These are phyloP conservation scores for Lodderomyces pseudojiufengensis DNA, from an alignment of 1,139 yeast genomes.

Conservation along the genomic window DNA sequence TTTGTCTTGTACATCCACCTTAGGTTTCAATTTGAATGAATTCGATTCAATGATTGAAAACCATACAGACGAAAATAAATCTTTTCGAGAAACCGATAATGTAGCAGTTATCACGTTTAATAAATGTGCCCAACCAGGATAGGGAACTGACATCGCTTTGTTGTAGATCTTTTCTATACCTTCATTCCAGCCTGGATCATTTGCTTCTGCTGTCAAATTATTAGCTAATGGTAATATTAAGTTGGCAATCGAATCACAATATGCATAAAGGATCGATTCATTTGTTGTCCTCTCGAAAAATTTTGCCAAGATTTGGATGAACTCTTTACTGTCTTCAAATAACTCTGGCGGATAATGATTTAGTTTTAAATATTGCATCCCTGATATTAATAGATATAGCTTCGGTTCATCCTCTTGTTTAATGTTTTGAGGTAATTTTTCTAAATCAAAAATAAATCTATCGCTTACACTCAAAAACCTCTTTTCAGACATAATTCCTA, in stretches of 20 bases:
- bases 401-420: constrained; percentile 63
- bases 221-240: constrained; percentile 82
- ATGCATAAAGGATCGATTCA: constrained; percentile 65
- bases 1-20: constrained; percentile 52
- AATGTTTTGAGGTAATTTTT: constrained; percentile 61
- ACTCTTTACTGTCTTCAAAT: constrained; percentile 91
- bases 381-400: constrained; percentile 74
- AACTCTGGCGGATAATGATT: constrained; percentile 83
- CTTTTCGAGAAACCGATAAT: constrained; percentile 77
- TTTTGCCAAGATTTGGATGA: constrained; percentile 77
- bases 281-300: constrained; percentile 69
- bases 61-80: constrained; percentile 77
- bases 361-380: constrained; percentile 81
- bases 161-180: constrained; percentile 64
- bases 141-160: constrained; percentile 30
- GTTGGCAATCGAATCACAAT: constrained; percentile 77
- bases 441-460: constrained; percentile 88
- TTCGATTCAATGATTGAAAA: constrained; percentile 57
- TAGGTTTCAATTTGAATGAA: constrained; percentile 33
- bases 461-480: constrained; percentile 87
- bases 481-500: constrained; percentile 87
- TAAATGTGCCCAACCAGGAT: constrained; percentile 65
- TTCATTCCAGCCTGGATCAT: constrained; percentile 92
- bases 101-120: constrained; percentile 69
- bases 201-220: constrained; percentile 85